Evolutionary conservation across 2,329 filamentous ascomycete species (phyloP).

Genomic region (Nectriaceae sp.): DNA sequence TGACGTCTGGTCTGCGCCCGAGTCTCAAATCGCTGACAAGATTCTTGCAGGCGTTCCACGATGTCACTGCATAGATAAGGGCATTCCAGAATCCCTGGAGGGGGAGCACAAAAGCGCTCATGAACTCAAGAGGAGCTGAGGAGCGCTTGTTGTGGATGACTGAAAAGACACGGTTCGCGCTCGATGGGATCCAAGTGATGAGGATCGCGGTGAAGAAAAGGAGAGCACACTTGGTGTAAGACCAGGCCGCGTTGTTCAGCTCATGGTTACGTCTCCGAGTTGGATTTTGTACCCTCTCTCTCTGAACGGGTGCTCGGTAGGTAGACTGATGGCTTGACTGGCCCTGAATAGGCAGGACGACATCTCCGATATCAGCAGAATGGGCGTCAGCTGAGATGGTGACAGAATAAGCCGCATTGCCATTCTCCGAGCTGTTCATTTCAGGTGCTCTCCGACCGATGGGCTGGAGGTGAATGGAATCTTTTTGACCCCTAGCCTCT

Average conservation of each 20-base stretch:
- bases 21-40: conserved; percentile 42
- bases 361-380: conserved; percentile 23
- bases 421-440: conserved; percentile 11
- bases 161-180: conserved; percentile 74
- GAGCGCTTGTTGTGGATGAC: conserved; percentile 57
- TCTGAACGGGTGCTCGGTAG: conserved; percentile 15
- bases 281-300: conserved; percentile 26
- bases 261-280: conserved; percentile 47
- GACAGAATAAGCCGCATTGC: conserved; percentile 48
- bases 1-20: conserved; percentile 31
- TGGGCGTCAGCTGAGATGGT: conserved; percentile 45
- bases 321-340: conserved; percentile 9
- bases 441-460: conserved; percentile 22
- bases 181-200: conserved; percentile 77
- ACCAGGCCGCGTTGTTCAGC: conserved; percentile 65
- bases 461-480: conserved; percentile 23
- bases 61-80: conserved; percentile 73
- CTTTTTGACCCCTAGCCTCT: conserved; percentile 37
- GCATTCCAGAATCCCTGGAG: conserved; percentile 86
- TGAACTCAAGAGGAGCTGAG: conserved; percentile 64
- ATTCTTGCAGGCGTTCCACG: conserved; percentile 61
- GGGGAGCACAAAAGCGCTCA: conserved; percentile 74
- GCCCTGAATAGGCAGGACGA: conserved; percentile 30
- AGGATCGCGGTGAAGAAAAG: conserved; percentile 72
- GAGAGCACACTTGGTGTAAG: conserved; percentile 69